These are phyloP conservation scores for Crataegus laevigata DNA, from an alignment of 306 rosid species.

Conservation along the genomic window DNA sequence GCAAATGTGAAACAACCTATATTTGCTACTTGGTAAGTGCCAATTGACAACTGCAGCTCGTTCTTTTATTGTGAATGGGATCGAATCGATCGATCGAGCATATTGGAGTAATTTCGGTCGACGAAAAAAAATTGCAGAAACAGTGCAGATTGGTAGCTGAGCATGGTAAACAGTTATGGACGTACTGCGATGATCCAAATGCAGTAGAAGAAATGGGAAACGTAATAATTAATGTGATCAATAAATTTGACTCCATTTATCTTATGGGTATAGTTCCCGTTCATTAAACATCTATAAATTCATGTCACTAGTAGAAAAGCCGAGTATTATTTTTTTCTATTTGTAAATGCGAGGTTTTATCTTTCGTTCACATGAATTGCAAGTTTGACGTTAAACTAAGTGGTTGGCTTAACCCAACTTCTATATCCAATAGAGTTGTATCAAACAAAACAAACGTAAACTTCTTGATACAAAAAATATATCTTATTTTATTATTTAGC, in stretches of 20 bases:
- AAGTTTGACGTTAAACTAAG: too few species aligned
- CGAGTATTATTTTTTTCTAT: too few species aligned
- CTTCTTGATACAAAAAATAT: too few species aligned
- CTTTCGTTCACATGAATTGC: neutral
- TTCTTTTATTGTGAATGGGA: neutral
- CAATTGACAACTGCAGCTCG: neutral
- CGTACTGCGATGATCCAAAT: neutral
- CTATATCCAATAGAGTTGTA: neutral
- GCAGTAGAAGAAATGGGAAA: neutral
- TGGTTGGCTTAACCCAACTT: neutral
- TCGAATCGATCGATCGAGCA: neutral
- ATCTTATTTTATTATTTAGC: neutral
- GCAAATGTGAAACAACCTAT: neutral
- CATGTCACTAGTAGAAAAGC: neutral
- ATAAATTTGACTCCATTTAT: too few species aligned
- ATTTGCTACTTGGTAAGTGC: neutral
- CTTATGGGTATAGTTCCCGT: neutral
- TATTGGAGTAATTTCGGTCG: neutral
- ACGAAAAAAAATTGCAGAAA: neutral
- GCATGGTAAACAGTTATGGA: neutral
- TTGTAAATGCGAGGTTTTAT: neutral
- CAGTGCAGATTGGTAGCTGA: neutral
- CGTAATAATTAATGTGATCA: neutral
- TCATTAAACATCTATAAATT: too few species aligned
- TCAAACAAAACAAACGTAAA: too few species aligned